Conservation (phyloP, 2,329 filamentous ascomycete genomes). For the Gaeumannomyces sp. region DNA sequence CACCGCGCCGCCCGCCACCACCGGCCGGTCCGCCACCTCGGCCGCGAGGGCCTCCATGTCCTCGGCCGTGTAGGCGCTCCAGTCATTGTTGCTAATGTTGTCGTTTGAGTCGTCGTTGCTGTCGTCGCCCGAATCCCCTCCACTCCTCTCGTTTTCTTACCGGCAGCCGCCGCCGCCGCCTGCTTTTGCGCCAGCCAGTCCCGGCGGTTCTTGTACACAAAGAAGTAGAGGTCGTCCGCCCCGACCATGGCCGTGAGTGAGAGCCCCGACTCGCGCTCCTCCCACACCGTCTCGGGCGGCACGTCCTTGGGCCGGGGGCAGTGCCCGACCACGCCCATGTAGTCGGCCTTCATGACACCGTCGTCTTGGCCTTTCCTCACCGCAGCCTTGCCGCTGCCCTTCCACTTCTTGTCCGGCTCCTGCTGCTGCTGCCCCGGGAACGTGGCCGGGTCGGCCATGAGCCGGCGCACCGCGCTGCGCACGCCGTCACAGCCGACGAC, state of each 20-base stretch:
- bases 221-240: conserved; percentile 12
- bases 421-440: background rate
- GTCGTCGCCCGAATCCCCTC: background rate
- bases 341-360: conserved; percentile 15
- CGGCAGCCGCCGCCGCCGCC: background rate
- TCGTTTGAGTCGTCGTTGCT: too few species aligned
- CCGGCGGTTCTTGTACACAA: conserved; percentile 10
- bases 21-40: conserved; percentile 9
- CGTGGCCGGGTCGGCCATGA: conserved; percentile 15
- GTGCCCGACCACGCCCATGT: conserved; percentile 15
- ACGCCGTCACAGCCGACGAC: conserved; percentile 22
- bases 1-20: conserved; percentile 1
- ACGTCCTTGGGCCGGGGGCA: conserved; percentile 8
- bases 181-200: background rate
- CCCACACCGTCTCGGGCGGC: conserved; percentile 8
- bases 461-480: conserved; percentile 18
- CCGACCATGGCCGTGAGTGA: conserved; percentile 8
- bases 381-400: too few species aligned
- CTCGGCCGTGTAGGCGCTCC: conserved; percentile 8
- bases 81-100: background rate
- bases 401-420: background rate
- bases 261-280: conserved; percentile 11
- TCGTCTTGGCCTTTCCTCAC: conserved; percentile 3
- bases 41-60: conserved; percentile 10
- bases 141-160: background rate